Conservation (phyloP, 1,139 yeast species). For the Pichia sp. region DNA sequence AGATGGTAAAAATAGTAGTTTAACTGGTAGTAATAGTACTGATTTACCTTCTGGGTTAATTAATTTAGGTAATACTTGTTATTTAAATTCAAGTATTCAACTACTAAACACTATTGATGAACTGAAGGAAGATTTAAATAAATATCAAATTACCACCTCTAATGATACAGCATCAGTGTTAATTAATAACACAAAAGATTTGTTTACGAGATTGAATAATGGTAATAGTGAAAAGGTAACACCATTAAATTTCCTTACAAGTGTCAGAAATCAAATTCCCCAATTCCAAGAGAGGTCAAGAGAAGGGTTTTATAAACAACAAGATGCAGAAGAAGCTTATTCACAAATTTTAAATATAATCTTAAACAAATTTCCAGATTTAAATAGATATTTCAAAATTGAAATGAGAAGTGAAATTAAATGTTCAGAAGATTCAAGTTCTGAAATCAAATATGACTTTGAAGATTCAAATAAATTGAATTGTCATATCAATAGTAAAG, state of each 20-base stretch:
- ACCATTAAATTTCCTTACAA: constrained; percentile 60
- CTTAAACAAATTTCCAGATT: constrained; percentile 39
- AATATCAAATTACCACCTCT: constrained; percentile 20
- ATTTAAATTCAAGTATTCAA: constrained; percentile 85
- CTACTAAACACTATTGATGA: constrained; percentile 66
- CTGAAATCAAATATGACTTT: constrained; percentile 39
- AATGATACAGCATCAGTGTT: constrained; percentile 18
- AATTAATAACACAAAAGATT: constrained; percentile 32
- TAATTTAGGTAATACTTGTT: constrained; percentile 93
- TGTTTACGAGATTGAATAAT: constrained; percentile 42
- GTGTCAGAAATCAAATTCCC: constrained; percentile 64
- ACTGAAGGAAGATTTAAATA: constrained; percentile 30
- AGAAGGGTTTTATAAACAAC: constrained; percentile 76
- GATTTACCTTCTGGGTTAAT: constrained; percentile 72
- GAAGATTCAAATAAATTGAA: constrained; percentile 67
- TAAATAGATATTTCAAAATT: constrained; percentile 58
- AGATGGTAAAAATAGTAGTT: constrained; percentile 38
- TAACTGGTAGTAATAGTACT: constrained; percentile 25
- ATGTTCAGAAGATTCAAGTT: constrained; percentile 42
- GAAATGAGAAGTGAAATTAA: constrained; percentile 56
- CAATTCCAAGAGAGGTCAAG: constrained; percentile 79
- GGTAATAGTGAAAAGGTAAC: constrained; percentile 39
- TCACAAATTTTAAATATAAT: constrained; percentile 65
- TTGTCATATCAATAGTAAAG: constrained; percentile 80
- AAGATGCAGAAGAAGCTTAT: constrained; percentile 96